Evolutionary conservation across 2,329 filamentous ascomycete genomes (phyloP).

Genomic region (Neodidymelliopsis sp.): DNA sequence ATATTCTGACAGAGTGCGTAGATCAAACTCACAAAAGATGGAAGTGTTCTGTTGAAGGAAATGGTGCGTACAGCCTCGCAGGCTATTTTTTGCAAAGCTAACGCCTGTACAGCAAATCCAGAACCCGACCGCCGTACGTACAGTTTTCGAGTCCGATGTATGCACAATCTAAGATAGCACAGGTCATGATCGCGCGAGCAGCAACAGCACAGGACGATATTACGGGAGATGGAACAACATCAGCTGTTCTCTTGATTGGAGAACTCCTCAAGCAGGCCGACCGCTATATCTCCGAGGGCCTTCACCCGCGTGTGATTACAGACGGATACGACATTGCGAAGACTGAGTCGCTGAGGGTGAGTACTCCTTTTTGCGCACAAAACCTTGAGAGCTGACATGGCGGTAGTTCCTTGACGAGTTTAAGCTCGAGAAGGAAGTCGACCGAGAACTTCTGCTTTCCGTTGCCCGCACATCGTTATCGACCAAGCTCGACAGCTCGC

Average conservation of each 20-base stretch:
- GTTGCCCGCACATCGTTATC: constrained; percentile 94
- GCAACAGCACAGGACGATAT: constrained; percentile 99
- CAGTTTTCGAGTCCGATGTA: neutral
- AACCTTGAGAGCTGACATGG: constrained; percentile 12
- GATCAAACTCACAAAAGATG: constrained; percentile 99
- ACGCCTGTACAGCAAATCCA: constrained; percentile 76
- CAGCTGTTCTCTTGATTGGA: constrained; percentile 91
- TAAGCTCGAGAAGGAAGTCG: constrained; percentile 86
- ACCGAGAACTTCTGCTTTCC: constrained; percentile 90
- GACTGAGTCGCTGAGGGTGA: constrained; percentile 84
- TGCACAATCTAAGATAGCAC: constrained; percentile 19
- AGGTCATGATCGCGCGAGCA: constrained; percentile 76
- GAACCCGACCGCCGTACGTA: constrained; percentile 87
- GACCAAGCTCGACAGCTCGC: constrained; percentile 89
- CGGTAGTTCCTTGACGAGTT: constrained; percentile 87
- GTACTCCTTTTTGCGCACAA: neutral
- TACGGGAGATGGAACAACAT: constrained; percentile 96
- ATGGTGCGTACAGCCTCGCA: constrained; percentile 57
- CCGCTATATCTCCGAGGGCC: constrained; percentile 93
- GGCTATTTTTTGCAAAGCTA: constrained; percentile 12
- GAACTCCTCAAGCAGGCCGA: constrained; percentile 98
- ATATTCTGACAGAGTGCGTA: constrained; percentile 50
- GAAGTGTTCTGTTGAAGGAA: constrained; percentile 80
- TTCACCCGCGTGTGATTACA: constrained; percentile 95
- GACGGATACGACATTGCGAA: constrained; percentile 98